These are phyloP conservation scores for Coelastrella sp. DNA, from an alignment of 139 green algal species.

Conservation along the genomic window DNA sequence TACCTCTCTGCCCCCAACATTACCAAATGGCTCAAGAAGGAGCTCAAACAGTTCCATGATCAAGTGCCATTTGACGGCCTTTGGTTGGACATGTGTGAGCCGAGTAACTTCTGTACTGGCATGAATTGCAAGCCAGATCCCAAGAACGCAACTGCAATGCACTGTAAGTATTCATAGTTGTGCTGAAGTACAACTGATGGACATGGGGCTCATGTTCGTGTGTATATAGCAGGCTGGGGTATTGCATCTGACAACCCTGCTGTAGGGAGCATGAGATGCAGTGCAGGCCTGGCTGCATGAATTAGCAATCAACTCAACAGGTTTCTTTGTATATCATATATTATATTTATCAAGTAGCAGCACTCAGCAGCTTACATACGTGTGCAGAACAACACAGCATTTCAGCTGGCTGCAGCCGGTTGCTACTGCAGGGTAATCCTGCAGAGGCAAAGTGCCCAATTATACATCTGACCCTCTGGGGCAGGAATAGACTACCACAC, in stretches of 20 bases:
- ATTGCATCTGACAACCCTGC: background rate
- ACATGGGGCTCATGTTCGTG: background rate
- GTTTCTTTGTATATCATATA: background rate
- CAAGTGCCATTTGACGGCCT: constrained; percentile 26
- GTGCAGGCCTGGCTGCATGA: background rate
- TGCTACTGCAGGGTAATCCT: too few relatives aligned
- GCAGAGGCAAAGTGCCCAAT: too few relatives aligned
- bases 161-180: constrained; percentile 38
- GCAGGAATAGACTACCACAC: too few relatives aligned
- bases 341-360: background rate
- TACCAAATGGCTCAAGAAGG: constrained; percentile 38
- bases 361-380: background rate
- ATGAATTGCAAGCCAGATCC: constrained; percentile 43
- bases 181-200: background rate
- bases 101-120: constrained; percentile 80
- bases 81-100: constrained; percentile 76
- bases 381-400: background rate
- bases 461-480: too few relatives aligned
- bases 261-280: background rate
- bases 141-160: constrained; percentile 9
- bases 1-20: constrained; percentile 32
- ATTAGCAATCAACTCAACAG: background rate
- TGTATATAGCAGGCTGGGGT: background rate
- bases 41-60: background rate
- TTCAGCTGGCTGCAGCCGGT: too few relatives aligned